Evolutionary conservation across 2,329 filamentous ascomycete species (phyloP).

Genomic region (Cladosporium oxysporum): DNA sequence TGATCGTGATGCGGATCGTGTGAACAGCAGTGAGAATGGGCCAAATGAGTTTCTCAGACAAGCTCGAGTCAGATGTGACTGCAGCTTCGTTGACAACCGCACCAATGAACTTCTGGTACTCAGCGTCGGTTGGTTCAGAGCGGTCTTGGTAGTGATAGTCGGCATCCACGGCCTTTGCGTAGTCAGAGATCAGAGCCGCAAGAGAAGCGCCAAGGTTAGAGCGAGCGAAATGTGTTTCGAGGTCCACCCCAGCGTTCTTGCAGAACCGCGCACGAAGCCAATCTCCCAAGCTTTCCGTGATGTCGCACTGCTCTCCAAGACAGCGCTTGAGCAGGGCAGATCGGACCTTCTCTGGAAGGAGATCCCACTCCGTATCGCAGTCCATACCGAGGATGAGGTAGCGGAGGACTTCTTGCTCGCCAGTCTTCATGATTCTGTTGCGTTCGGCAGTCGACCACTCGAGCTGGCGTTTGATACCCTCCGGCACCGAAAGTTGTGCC

Average conservation of each 20-base stretch:
- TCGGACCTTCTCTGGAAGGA: constrained; percentile 49
- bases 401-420: constrained; percentile 46
- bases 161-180: constrained; percentile 20
- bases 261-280: constrained; percentile 48
- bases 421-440: constrained; percentile 40
- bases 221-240: constrained; percentile 50
- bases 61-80: constrained; percentile 13
- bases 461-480: constrained; percentile 25
- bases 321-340: constrained; percentile 44
- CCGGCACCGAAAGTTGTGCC: constrained; percentile 13
- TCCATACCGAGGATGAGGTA: constrained; percentile 49
- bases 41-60: constrained; percentile 30
- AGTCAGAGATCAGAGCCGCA: constrained; percentile 25
- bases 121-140: constrained; percentile 33
- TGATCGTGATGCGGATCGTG: constrained; percentile 45
- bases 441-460: constrained; percentile 38
- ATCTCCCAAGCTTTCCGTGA: constrained; percentile 44
- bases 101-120: constrained; percentile 23
- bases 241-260: constrained; percentile 32
- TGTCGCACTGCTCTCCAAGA: constrained; percentile 41
- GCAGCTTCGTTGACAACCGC: constrained; percentile 13
- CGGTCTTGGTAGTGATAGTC: constrained; percentile 27
- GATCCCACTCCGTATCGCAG: constrained; percentile 55
- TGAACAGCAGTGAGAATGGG: constrained; percentile 48
- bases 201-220: constrained; percentile 51